Evolutionary conservation across 768 basidiomycete genomes (phyloP).

Genomic region (Lenzites betulinus): DNA sequence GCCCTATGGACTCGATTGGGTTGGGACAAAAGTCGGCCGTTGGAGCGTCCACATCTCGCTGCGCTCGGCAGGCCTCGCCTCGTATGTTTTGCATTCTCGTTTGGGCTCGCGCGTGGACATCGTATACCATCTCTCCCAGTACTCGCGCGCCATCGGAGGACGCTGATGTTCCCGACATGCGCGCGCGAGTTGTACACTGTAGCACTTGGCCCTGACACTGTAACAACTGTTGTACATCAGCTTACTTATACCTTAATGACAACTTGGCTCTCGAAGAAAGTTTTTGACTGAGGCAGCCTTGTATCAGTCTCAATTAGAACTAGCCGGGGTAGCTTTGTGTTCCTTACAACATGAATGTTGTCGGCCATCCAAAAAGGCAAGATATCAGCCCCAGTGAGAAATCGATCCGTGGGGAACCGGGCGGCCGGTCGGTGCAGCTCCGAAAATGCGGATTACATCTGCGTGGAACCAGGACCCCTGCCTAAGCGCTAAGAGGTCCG

Average conservation of each 20-base stretch:
- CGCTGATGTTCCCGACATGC: neutral
- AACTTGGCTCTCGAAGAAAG: neutral
- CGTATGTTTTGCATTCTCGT: neutral
- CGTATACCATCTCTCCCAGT: neutral
- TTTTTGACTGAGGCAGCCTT: neutral
- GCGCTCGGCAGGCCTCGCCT: neutral
- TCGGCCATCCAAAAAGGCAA: too few species aligned
- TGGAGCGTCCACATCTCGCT: neutral
- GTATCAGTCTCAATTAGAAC: too few species aligned
- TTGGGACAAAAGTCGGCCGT: neutral
- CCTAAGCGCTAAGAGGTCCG: too few species aligned
- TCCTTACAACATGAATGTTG: too few species aligned
- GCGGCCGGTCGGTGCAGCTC: too few species aligned
- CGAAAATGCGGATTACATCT: too few species aligned
- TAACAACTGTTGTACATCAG: neutral
- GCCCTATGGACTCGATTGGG: neutral
- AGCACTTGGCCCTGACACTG: neutral
- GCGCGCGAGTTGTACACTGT: neutral
- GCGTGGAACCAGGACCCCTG: too few species aligned
- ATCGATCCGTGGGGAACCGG: too few species aligned
- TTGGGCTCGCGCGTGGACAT: slow-evolving; percentile 2
- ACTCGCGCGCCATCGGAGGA: neutral
- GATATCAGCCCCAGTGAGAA: too few species aligned
- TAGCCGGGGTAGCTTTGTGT: neutral
- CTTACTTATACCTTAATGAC: slow-evolving; percentile 19